Base-by-base conservation (phyloP, 176 grass and related monocot species). In the Paspalum notatum region DNA sequence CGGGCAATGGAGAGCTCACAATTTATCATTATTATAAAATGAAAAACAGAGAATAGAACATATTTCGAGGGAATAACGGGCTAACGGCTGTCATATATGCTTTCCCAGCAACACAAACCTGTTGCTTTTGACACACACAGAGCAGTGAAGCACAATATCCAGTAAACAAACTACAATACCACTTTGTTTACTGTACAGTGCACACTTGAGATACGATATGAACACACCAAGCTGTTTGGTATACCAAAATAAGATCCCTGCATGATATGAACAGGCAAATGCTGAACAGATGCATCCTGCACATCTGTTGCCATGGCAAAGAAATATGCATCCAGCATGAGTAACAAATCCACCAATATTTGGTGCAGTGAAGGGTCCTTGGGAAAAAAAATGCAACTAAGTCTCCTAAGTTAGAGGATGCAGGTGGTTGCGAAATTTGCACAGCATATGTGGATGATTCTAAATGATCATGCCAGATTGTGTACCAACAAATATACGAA, bases 221-320 rank as follows among this genome's bases (percentile, higher is more conserved):
- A 12, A 60, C n/a, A n/a, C n/a, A n/a, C n/a, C n/a, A n/a, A n/a
- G 63, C 51, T 75, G 55, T 68, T 68, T 25, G 73, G 12, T 55
- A 44, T 46, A 67, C 25, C 32, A 54, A 52, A 51, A 27, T 13
- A 46, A 46, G 69, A 17, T 44, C 26, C 47, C 41, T 70, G 3
- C 24, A 20, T 4, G 12, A 16, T 14, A 46, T 81, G 37, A 46
- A 57, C 40, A 32, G 25, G 9, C 9, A 81, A 12, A 57, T 38
- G 45, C 11, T 37, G 7, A 48, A 71, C 32, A 24, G 52, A n/a
- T 57, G 41, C 65, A 71, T 81, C 53, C 53, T 60, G 66, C 17
- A 71, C 21, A 6, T 4, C 66, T 59, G 69, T 8, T 39, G 41
- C 43, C n/a, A 46, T 44, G 25, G n/a, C 38, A 45, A 44, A 80